A percentile compares a stretch with the other conserved stretches of the same genome.
Conservation (phyloP, 345 rosid genomes). For the Camelina sativa region DNA sequence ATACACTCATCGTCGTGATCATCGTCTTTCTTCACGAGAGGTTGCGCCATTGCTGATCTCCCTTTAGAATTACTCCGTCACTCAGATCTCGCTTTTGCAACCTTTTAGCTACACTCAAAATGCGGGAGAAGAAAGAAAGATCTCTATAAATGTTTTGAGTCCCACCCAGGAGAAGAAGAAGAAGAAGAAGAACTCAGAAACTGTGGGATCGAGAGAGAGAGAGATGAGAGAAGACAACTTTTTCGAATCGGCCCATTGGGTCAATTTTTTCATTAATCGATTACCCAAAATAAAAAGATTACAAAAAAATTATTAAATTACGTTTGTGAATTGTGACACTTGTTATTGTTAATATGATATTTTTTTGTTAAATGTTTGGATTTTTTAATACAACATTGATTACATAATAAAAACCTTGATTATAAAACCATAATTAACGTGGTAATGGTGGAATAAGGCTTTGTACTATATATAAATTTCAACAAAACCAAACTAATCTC, state of each 20-base stretch:
- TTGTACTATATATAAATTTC: slow-evolving; percentile 12
- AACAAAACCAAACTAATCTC: slow-evolving; percentile 22
- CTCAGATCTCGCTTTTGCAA: slow-evolving; percentile 31
- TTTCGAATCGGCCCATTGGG: background rate
- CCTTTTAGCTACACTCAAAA: slow-evolving; percentile 17
- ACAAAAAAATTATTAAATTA: too few relatives aligned
- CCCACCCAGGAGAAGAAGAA: too few relatives aligned
- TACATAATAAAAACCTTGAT: too few relatives aligned
- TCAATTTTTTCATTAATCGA: background rate
- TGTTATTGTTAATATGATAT: too few relatives aligned
- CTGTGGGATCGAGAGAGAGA: slow-evolving; percentile 25
- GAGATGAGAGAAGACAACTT: background rate
- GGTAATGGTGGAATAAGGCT: slow-evolving; percentile 21
- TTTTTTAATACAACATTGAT: too few relatives aligned
- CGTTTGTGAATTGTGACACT: too few relatives aligned
- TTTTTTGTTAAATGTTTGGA: too few relatives aligned
- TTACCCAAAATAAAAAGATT: background rate
- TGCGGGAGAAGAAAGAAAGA: slow-evolving; percentile 40
- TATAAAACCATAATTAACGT: slow-evolving; percentile 1
- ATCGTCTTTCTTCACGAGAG: slow-evolving; percentile 93
- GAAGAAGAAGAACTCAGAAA: background rate
- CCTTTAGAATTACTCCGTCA: background rate
- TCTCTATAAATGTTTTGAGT: background rate
- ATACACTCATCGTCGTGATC: slow-evolving; percentile 98
- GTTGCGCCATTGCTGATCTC: slow-evolving; percentile 82